Evolutionary conservation across 768 basidiomycete genomes (phyloP).

Genomic region (Boletus rex-veris): DNA sequence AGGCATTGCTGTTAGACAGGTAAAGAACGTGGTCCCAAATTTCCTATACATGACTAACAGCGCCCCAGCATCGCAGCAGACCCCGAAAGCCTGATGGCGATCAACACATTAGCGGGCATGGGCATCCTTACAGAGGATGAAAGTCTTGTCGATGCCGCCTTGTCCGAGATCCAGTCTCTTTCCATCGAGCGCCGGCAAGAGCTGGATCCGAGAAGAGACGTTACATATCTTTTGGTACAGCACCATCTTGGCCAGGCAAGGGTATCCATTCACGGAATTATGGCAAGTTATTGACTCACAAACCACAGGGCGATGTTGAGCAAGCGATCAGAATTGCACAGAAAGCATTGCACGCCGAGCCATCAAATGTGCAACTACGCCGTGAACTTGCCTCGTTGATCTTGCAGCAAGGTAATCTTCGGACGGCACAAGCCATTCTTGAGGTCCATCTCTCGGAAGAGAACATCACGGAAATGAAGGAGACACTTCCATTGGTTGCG

Average conservation of each 20-base stretch:
- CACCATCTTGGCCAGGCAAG: slow-evolving; percentile 72
- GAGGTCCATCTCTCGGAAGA: slow-evolving; percentile 28
- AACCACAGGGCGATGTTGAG: slow-evolving; percentile 42
- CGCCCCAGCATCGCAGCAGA: slow-evolving; percentile 66
- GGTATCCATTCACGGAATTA: not conserved
- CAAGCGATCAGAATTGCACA: slow-evolving; percentile 55
- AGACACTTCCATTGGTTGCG: slow-evolving; percentile 49
- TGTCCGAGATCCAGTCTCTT: slow-evolving; percentile 74
- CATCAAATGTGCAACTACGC: slow-evolving; percentile 46
- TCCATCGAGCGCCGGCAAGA: slow-evolving; percentile 60
- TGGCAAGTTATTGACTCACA: not conserved
- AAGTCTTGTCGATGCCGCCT: slow-evolving; percentile 76
- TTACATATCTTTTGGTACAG: slow-evolving; percentile 67
- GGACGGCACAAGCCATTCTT: slow-evolving; percentile 48
- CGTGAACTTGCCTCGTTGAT: slow-evolving; percentile 53
- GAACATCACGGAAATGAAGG: slow-evolving; percentile 36
- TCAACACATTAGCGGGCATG: slow-evolving; percentile 86
- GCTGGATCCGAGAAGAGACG: slow-evolving; percentile 68
- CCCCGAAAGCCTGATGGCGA: slow-evolving; percentile 74
- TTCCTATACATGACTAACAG: slow-evolving; percentile 13
- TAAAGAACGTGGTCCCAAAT: slow-evolving; percentile 33
- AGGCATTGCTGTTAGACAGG: slow-evolving; percentile 80
- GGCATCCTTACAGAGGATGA: slow-evolving; percentile 79
- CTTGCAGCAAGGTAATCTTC: slow-evolving; percentile 44
- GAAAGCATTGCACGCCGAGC: slow-evolving; percentile 54